Conservation (phyloP, 371 early-diverging fungal genomes). For the Rhizomucor miehei region DNA sequence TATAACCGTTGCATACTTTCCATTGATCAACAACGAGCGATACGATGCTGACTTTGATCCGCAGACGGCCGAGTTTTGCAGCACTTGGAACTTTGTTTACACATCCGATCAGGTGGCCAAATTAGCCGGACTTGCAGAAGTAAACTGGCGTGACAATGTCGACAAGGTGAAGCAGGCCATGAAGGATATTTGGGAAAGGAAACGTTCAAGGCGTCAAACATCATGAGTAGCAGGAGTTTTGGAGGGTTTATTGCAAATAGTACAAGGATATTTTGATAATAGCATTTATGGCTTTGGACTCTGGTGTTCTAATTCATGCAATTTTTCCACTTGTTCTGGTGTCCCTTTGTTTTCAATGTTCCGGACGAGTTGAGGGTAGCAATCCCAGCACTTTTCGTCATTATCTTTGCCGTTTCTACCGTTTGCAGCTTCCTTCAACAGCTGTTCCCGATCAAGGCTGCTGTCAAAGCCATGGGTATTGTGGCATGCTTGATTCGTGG, state of each 20-base stretch:
- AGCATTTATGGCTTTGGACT: background rate
- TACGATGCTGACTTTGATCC: conserved; percentile 63
- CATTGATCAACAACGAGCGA: conserved; percentile 53
- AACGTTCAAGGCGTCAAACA: conserved; percentile 10
- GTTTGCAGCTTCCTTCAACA: background rate
- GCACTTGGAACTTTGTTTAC: conserved; percentile 68
- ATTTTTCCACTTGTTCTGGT: conserved; percentile 32
- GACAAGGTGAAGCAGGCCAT: conserved; percentile 40
- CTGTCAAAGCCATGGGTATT: background rate
- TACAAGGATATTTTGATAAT: no score
- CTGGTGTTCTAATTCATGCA: conserved; percentile 35
- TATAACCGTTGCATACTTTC: conserved; percentile 60
- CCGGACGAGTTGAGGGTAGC: conserved; percentile 40
- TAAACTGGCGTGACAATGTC: conserved; percentile 44
- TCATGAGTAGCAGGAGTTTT: no score
- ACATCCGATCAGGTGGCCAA: conserved; percentile 53
- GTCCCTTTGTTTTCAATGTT: conserved; percentile 47
- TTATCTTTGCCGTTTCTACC: background rate
- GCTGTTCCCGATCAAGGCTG: background rate
- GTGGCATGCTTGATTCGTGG: background rate
- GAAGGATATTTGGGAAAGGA: conserved; percentile 44
- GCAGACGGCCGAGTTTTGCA: conserved; percentile 56
- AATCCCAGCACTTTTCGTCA: conserved; percentile 34
- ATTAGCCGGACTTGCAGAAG: conserved; percentile 50
- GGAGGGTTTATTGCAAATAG: no score